Evolutionary conservation across 2,329 filamentous ascomycete genomes (phyloP), one percentile per base, ranked within the genome.

Genomic region (Grosmannia serpens): DNA sequence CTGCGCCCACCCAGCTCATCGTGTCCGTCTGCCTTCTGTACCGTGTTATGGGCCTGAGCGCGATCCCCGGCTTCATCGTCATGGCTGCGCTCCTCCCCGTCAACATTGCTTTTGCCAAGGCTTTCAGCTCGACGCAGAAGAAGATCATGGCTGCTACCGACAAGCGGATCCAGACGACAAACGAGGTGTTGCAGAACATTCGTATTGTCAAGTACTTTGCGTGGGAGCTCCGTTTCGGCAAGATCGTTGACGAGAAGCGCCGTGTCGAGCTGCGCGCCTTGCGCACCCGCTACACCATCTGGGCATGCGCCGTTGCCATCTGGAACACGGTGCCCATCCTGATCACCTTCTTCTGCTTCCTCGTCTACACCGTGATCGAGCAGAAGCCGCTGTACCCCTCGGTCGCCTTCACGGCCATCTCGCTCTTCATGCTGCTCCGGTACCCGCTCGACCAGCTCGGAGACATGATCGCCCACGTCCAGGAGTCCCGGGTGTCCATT

Each of bases 201-300:
- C 85, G 94, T 56, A 96, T 99, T 70, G 97, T 99, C 81, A 99
- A 99, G 70, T 99, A 94, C 72, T 99, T 99, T 70, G 92, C 94
- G 0, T 99, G 94, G 94, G 94, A 99, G 71, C 85, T 91, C 65
- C 87, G 92, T 2, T 99, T 96, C 69, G 83, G 88, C 59, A 82
- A 83, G 26, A 84, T 89, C 58, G 90, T 99, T 38, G 88, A 95
- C 61, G 92, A 96, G 70, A 96, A 96, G 74, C 85, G 94, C 62
- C 78, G 79, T 50, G 77, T 77, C 3, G 94, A 99, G 70, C 78
- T 99, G 56, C 84, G 81, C 65, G 84, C 89, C 35, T 73, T 99
- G 58, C 86, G 91, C 59, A 82, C 82, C 46, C 84, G 92, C 61
- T 99, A 95, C 73, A 84, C 96, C 63, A 77, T 97, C 46, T 99